These are phyloP conservation scores for Fusarium nisikadoi DNA, from an alignment of 2,329 filamentous ascomycete genomes.

Conservation along the genomic window DNA sequence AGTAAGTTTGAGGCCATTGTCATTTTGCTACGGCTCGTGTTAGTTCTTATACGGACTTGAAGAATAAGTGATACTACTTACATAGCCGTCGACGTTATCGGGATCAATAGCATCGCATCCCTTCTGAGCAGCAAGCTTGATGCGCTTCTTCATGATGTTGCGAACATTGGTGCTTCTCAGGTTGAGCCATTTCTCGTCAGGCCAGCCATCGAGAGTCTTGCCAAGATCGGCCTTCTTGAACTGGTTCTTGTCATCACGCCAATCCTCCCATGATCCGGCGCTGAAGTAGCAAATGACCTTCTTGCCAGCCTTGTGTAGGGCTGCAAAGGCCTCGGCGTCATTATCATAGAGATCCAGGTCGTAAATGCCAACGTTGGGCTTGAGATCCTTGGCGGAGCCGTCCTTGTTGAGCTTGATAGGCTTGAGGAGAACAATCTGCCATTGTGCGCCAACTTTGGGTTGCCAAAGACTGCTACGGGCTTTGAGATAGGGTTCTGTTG, in stretches of 20 bases:
- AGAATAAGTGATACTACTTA: constrained; percentile 45
- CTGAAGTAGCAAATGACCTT: constrained; percentile 82
- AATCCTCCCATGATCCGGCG: constrained; percentile 74
- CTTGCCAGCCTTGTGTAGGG: constrained; percentile 66
- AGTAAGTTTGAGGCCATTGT: constrained; percentile 71
- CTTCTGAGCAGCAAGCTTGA: constrained; percentile 68
- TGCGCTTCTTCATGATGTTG: constrained; percentile 69
- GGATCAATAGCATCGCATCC: constrained; percentile 77
- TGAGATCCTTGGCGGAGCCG: constrained; percentile 39
- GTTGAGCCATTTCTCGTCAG: constrained; percentile 74
- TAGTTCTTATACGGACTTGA: not conserved
- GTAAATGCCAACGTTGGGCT: constrained; percentile 61
- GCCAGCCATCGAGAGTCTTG: constrained; percentile 69
- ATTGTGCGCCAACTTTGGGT: constrained; percentile 62
- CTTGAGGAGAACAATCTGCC: constrained; percentile 69
- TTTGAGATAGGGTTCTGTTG: constrained; percentile 25
- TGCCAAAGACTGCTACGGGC: constrained; percentile 56
- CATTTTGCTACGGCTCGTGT: constrained; percentile 57
- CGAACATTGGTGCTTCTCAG: constrained; percentile 67
- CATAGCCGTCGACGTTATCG: constrained; percentile 76
- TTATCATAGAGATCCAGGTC: constrained; percentile 68
- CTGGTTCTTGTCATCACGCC: constrained; percentile 65
- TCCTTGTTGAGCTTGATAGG: constrained; percentile 57
- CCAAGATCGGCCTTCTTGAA: constrained; percentile 69
- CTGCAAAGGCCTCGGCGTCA: constrained; percentile 54